Evolutionary conservation across 176 grass and related monocot species (phyloP), one percentile per base, ranked within the genome.

Genomic region (Triticum dicoccoides): DNA sequence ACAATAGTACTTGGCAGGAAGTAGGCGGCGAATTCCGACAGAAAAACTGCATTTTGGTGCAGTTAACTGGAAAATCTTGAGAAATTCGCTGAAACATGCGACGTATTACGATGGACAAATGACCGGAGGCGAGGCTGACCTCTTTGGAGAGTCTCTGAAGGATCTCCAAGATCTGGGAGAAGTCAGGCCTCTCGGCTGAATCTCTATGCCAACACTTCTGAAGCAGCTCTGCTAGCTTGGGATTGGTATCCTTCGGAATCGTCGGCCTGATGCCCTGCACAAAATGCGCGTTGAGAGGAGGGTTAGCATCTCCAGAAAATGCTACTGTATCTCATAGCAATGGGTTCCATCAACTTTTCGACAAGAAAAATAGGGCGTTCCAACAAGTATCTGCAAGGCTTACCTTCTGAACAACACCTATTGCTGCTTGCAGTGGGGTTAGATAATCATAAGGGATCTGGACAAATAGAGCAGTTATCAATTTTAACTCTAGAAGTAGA

Each of bases 391-490:
- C 78, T 69, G 6, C 18, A 37, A 73, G 77, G 4, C 65, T 39
- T 89, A 98, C 93, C 86, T 98, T 95, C 76, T 93, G 91, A 89
- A 95, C 91, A 73, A 98, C 93, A 76, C 93, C 96, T 49, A 98
- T 84, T 74, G 96, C 96, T 89, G 96, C 96, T 89, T 98, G 96
- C 15, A 98, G 80, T 72, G 96, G 96, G 11, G 96, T 94, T 59
- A 98, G 69, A 76, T 91, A 88, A 42, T 95, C 89, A 66, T 98
- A 98, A 12, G 96, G 96, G 15, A 98, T 74, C 96, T 98, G 88
- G 88, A 72, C 12, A 64, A 88, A 85, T 82, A 0, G n/a, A 77
- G 62, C 24, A 39, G 3, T 49, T 80, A 77, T 30, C 14, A 76
- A 29, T n/a, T n/a, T 71, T 78, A 63, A 72, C 14, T 87, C 12